These are phyloP conservation scores for Fusarium kyushuense DNA, from an alignment of 2,329 filamentous ascomycete species.

Conservation along the genomic window DNA sequence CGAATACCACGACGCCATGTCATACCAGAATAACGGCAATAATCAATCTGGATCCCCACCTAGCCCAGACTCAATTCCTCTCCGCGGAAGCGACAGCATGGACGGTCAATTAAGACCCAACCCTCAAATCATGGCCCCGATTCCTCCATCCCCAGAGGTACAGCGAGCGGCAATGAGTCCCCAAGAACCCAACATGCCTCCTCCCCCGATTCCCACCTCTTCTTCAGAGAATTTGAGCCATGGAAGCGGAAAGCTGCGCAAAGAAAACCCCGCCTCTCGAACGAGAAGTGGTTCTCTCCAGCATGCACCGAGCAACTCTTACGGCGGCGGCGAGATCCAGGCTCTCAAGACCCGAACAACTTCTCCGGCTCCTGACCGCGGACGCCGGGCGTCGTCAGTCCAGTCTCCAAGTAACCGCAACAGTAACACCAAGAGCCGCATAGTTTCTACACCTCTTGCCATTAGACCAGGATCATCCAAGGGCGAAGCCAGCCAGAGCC, in stretches of 20 bases:
- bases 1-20: conserved; percentile 37
- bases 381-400: conserved; percentile 61
- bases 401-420: conserved; percentile 54
- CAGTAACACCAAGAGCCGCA: conserved; percentile 49
- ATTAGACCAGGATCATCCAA: conserved; percentile 44
- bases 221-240: conserved; percentile 34
- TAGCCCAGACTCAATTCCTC: conserved; percentile 25
- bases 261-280: conserved; percentile 47
- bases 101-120: conserved; percentile 39
- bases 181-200: conserved; percentile 37
- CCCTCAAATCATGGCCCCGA: conserved; percentile 49
- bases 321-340: conserved; percentile 29
- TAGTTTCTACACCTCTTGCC: conserved; percentile 51
- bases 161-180: conserved; percentile 43
- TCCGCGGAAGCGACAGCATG: conserved; percentile 29
- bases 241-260: conserved; percentile 50
- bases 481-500: conserved; percentile 58
- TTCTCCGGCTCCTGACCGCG: conserved; percentile 56
- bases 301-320: conserved; percentile 33
- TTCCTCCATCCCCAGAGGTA: conserved; percentile 49
- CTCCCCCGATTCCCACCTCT: conserved; percentile 26
- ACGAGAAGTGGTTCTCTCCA: conserved; percentile 53
- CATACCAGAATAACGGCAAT: conserved; percentile 26
- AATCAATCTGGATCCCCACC: conserved; percentile 31
- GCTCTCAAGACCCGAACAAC: conserved; percentile 45